These are phyloP conservation scores for Aspergillus melleus DNA, from an alignment of 2,329 filamentous ascomycete genomes.

Conservation along the genomic window DNA sequence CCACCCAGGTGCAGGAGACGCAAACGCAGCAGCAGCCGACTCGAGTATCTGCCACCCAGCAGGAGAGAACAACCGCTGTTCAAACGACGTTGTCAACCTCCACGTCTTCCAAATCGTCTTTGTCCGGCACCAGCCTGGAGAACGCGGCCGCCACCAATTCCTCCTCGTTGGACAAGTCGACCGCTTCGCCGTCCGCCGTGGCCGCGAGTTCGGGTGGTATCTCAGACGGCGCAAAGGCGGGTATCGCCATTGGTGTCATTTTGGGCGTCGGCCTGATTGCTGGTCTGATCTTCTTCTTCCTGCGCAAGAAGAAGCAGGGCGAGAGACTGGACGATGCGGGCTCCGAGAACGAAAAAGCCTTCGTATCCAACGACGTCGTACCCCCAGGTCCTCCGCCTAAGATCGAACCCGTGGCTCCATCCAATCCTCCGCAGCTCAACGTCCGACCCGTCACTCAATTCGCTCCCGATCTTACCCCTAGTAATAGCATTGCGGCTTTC, in stretches of 20 bases:
- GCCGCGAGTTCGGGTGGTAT: slow-evolving; percentile 37
- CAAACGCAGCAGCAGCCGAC: slow-evolving; percentile 5
- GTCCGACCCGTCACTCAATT: slow-evolving; percentile 84
- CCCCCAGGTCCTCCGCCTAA: slow-evolving; percentile 38
- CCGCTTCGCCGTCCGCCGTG: slow-evolving; percentile 26
- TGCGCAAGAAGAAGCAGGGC: slow-evolving; percentile 68
- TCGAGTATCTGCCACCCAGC: slow-evolving; percentile 10
- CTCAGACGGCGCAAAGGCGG: slow-evolving; percentile 64
- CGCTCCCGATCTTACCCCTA: slow-evolving; percentile 62
- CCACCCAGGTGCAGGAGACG: slow-evolving; percentile 10
- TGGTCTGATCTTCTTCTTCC: slow-evolving; percentile 68
- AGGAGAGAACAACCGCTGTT: slow-evolving; percentile 13
- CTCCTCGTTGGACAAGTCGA: slow-evolving; percentile 19
- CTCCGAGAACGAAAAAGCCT: slow-evolving; percentile 65
- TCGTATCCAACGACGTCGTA: slow-evolving; percentile 29
- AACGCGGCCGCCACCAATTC: slow-evolving; percentile 16
- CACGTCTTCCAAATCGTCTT: slow-evolving; percentile 24
- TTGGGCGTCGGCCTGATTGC: slow-evolving; percentile 66
- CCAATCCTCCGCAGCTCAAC: slow-evolving; percentile 75
- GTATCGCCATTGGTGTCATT: slow-evolving; percentile 80
- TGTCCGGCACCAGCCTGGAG: slow-evolving; percentile 19
- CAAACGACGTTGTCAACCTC: slow-evolving; percentile 17
- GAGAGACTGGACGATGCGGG: slow-evolving; percentile 48
- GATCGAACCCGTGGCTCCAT: slow-evolving; percentile 37
- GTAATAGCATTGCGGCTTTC: slow-evolving; percentile 26